phyloP scores from a whole-genome alignment of 352 stramenopile species.

The Phytophthora litchii region DNA sequence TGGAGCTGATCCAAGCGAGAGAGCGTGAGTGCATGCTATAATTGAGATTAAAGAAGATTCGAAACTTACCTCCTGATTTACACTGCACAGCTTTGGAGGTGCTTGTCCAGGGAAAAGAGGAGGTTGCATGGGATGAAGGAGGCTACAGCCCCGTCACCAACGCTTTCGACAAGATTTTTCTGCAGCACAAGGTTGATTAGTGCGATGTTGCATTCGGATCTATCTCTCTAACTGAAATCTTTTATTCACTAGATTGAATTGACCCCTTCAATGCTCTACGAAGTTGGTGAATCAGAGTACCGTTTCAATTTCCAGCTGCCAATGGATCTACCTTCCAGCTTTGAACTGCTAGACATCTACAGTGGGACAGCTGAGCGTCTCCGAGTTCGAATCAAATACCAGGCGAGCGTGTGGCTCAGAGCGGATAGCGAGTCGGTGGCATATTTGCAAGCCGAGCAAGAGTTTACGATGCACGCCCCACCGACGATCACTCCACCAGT shows the following conservation, averaged over 20 bases:
- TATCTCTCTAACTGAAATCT: not conserved
- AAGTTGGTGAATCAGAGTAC: constrained; percentile 26
- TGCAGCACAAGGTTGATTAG: constrained; percentile 33
- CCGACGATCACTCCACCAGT: constrained; percentile 26
- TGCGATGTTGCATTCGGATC: not conserved
- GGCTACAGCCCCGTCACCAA: constrained; percentile 35
- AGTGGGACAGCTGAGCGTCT: constrained; percentile 33
- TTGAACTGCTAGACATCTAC: constrained; percentile 38
- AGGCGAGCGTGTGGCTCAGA: constrained; percentile 36
- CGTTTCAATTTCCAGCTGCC: constrained; percentile 32
- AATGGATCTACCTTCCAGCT: constrained; percentile 30
- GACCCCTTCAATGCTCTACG: constrained; percentile 16
- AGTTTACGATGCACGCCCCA: constrained; percentile 33
- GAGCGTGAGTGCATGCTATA: constrained; percentile 24
- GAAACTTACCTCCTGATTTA: too few species aligned
- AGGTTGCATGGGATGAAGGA: constrained; percentile 39
- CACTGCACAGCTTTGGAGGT: constrained; percentile 28
- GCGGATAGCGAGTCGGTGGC: constrained; percentile 34
- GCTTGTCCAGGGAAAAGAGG: constrained; percentile 32
- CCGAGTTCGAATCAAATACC: constrained; percentile 36
- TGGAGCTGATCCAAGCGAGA: constrained; percentile 32
- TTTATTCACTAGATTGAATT: constrained; percentile 31
- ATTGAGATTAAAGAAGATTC: too few species aligned
- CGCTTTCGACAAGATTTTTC: constrained; percentile 37
- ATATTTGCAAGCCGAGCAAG: constrained; percentile 34